These are phyloP conservation scores for Papilionanthe hybrid DNA, from an alignment of 116 monocot species.

Conservation along the genomic window DNA sequence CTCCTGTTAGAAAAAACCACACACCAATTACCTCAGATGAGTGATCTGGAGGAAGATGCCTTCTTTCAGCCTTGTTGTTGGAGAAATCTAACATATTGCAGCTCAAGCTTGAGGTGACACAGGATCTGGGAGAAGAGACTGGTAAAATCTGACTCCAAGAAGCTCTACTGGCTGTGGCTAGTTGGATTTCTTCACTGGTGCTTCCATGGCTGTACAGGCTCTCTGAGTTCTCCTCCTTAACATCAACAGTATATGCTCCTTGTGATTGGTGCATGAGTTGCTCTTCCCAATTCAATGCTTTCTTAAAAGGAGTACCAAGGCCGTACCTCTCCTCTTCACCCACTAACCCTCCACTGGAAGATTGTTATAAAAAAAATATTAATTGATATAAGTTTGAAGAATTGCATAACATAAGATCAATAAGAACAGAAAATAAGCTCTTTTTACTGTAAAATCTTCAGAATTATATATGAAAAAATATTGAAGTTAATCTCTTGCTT, in stretches of 20 bases:
- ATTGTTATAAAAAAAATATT: not conserved
- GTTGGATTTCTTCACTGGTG: conserved; percentile 21
- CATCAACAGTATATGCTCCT: conserved; percentile 1
- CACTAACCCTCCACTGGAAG: conserved; percentile 48
- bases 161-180: conserved; percentile 7
- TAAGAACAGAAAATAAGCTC: not conserved
- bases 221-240: not conserved
- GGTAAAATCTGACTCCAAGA: conserved; percentile 43
- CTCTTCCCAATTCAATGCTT: conserved; percentile 46
- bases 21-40: conserved; percentile 48
- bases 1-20: not conserved
- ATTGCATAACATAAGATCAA: not conserved
- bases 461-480: too few relatives aligned
- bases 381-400: not conserved
- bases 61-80: conserved; percentile 19
- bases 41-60: conserved; percentile 32
- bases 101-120: conserved; percentile 54
- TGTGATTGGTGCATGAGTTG: conserved; percentile 22
- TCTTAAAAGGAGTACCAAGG: conserved; percentile 20
- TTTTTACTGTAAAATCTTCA: too few relatives aligned
- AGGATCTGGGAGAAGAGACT: conserved; percentile 50
- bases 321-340: conserved; percentile 48
- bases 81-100: conserved; percentile 68
- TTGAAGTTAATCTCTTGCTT: too few relatives aligned
- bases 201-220: not conserved